Conservation (phyloP, 768 basidiomycete species). For the Psilocybe tampanensis region DNA sequence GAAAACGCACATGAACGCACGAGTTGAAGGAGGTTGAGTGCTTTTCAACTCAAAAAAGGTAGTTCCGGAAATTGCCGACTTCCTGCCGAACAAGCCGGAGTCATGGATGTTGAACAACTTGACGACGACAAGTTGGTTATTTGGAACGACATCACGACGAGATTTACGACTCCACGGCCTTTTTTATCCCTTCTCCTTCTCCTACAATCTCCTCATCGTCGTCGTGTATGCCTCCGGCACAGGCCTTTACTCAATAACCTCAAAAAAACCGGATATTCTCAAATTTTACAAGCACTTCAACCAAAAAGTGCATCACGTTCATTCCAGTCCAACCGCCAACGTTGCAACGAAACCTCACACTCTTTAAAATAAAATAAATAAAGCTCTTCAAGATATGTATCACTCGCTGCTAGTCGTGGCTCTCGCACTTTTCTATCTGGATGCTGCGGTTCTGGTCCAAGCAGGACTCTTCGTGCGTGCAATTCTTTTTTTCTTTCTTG, state of each 20-base stretch:
- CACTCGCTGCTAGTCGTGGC: conserved; percentile 15
- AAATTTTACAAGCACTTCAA: background rate
- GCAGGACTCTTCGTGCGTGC: conserved; percentile 45
- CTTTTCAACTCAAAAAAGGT: no score
- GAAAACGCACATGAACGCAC: no score
- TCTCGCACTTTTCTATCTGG: conserved; percentile 21
- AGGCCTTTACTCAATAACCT: conserved; percentile 8
- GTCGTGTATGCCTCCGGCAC: conserved; percentile 5
- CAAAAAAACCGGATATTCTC: conserved; percentile 6
- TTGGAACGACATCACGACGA: conserved; percentile 17
- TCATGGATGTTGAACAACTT: conserved; percentile 6
- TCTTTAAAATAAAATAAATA: conserved; percentile 7
- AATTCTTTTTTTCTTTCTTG: conserved; percentile 1
- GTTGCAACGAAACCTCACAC: conserved; percentile 5
- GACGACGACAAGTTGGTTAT: conserved; percentile 10
- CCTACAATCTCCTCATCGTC: background rate
- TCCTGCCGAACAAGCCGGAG: background rate
- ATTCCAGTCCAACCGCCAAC: conserved; percentile 10
- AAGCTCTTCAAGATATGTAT: conserved; percentile 10
- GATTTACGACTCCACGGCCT: conserved; percentile 8
- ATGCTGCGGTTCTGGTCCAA: conserved; percentile 27
- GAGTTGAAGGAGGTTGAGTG: no score
- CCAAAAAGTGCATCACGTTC: conserved; percentile 12
- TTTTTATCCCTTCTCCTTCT: conserved; percentile 1
- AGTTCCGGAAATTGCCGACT: background rate